phyloP scores from a whole-genome alignment of 1,139 yeast species.

The Suhomyces bokatorum region DNA sequence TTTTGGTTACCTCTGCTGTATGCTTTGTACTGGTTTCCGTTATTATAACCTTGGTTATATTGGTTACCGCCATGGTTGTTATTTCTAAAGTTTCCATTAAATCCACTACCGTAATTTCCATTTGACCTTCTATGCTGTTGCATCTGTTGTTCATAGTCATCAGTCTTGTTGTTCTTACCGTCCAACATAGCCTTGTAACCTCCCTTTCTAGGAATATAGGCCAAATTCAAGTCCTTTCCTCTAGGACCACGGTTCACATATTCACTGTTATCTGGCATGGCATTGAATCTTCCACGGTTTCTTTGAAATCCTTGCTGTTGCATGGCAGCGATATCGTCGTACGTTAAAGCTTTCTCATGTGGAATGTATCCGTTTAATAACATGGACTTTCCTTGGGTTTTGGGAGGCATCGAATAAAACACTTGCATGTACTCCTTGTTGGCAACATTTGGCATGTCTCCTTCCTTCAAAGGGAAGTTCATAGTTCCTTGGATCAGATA shows the following conservation, averaged over 20 bases:
- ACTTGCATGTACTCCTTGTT: slow-evolving; percentile 57
- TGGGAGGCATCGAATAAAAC: slow-evolving; percentile 57
- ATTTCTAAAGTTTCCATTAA: slow-evolving; percentile 9
- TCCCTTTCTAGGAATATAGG: slow-evolving; percentile 41
- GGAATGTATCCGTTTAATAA: slow-evolving; percentile 76
- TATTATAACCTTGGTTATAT: slow-evolving; percentile 13
- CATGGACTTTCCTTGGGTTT: slow-evolving; percentile 71
- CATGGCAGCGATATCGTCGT: slow-evolving; percentile 69
- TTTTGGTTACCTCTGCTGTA: slow-evolving; percentile 5
- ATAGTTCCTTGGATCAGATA: slow-evolving; percentile 51
- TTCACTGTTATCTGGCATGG: slow-evolving; percentile 36
- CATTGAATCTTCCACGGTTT: slow-evolving; percentile 33
- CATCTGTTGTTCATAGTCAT: slow-evolving; percentile 15
- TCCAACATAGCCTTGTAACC: slow-evolving; percentile 40
- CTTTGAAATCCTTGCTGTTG: slow-evolving; percentile 43
- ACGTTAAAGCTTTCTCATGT: slow-evolving; percentile 58
- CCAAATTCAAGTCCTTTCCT: slow-evolving; percentile 35
- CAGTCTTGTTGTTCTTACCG: slow-evolving; percentile 11
- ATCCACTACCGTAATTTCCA: slow-evolving; percentile 13
- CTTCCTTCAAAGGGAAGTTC: slow-evolving; percentile 61
- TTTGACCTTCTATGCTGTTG: slow-evolving; percentile 9
- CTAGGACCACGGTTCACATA: slow-evolving; percentile 47
- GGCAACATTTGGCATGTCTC: slow-evolving; percentile 57
- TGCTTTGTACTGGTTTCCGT: slow-evolving; percentile 7
- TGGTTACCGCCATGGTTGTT: slow-evolving; percentile 3